These are phyloP conservation scores for Aureobasidium sp. DNA, from an alignment of 2,329 filamentous ascomycete genomes.

Conservation along the genomic window DNA sequence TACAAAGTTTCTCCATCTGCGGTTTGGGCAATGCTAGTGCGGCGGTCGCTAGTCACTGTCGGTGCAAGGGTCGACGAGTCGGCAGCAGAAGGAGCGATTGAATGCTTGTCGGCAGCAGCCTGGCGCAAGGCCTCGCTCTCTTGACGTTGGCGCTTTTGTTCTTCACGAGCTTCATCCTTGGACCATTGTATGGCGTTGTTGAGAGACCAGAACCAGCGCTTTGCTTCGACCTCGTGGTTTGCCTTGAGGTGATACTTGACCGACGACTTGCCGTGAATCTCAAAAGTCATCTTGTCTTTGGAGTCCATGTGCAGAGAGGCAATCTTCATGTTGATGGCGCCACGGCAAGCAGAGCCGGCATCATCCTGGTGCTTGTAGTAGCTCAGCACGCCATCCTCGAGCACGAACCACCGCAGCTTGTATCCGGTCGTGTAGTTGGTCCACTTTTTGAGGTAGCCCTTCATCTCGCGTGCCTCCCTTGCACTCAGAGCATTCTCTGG, in stretches of 20 bases:
- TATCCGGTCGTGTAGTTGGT: slow-evolving; percentile 98
- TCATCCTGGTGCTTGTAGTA: slow-evolving; percentile 99
- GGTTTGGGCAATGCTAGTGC: neutral
- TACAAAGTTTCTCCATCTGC: slow-evolving; percentile 31
- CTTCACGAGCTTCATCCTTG: slow-evolving; percentile 92
- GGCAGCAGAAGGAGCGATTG: neutral
- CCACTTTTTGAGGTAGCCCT: slow-evolving; percentile 98
- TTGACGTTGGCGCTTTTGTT: slow-evolving; percentile 65
- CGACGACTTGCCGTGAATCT: slow-evolving; percentile 95
- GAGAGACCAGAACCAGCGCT: slow-evolving; percentile 97
- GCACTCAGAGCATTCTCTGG: slow-evolving; percentile 52
- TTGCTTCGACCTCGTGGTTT: slow-evolving; percentile 95
- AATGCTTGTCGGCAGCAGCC: slow-evolving; percentile 25
- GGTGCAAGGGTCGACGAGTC: slow-evolving; percentile 1
- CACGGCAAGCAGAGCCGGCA: slow-evolving; percentile 87
- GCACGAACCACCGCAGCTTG: slow-evolving; percentile 93
- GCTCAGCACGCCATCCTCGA: slow-evolving; percentile 93
- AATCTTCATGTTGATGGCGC: slow-evolving; percentile 98
- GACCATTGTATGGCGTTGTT: slow-evolving; percentile 99
- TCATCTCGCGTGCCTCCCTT: slow-evolving; percentile 92
- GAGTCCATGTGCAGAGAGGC: slow-evolving; percentile 91
- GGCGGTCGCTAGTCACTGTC: neutral
- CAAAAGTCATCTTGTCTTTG: slow-evolving; percentile 94
- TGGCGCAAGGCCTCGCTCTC: slow-evolving; percentile 67
- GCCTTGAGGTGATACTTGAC: slow-evolving; percentile 98